These are phyloP conservation scores for Trichosporon inkin DNA, from an alignment of 1,284 basidiomycete genomes.

Conservation along the genomic window DNA sequence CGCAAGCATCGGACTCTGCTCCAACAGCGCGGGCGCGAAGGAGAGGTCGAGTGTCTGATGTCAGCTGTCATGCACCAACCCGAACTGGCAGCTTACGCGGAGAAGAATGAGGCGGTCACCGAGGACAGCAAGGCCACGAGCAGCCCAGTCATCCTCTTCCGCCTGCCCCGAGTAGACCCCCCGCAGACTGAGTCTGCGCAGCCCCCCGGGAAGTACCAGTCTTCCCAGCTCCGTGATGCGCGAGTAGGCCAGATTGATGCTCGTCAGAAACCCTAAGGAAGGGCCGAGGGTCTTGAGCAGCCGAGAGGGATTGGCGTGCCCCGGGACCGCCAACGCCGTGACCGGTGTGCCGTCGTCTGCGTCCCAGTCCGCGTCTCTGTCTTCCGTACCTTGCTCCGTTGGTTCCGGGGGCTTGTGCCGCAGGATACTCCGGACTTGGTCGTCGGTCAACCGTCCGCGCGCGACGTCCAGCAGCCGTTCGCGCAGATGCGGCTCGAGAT, in stretches of 20 bases:
- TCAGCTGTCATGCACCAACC: not conserved
- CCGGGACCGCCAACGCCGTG: constrained; percentile 29
- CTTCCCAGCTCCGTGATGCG: constrained; percentile 29
- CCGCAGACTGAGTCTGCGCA: constrained; percentile 32
- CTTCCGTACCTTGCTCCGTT: not conserved
- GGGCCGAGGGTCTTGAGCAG: constrained; percentile 27
- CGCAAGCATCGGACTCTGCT: not conserved
- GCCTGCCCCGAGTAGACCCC: constrained; percentile 16
- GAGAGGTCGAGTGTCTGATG: constrained; percentile 36
- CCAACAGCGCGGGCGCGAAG: constrained; percentile 10
- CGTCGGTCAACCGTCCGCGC: constrained; percentile 25
- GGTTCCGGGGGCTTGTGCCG: constrained; percentile 8
- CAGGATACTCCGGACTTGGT: constrained; percentile 25
- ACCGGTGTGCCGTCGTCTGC: constrained; percentile 16
- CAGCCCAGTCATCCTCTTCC: constrained; percentile 18
- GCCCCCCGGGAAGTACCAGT: constrained; percentile 28
- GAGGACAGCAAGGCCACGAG: constrained; percentile 22
- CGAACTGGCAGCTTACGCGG: constrained; percentile 22
- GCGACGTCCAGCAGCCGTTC: constrained; percentile 22
- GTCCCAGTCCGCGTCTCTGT: constrained; percentile 25
- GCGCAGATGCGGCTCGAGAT: constrained; percentile 35
- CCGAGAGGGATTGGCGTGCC: constrained; percentile 28
- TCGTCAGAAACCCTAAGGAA: constrained; percentile 24
- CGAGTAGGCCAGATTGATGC: constrained; percentile 36
- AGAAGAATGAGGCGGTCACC: constrained; percentile 36